phyloP scores from a whole-genome alignment of 768 basidiomycete species.

The Leccinum rimulosum region DNA sequence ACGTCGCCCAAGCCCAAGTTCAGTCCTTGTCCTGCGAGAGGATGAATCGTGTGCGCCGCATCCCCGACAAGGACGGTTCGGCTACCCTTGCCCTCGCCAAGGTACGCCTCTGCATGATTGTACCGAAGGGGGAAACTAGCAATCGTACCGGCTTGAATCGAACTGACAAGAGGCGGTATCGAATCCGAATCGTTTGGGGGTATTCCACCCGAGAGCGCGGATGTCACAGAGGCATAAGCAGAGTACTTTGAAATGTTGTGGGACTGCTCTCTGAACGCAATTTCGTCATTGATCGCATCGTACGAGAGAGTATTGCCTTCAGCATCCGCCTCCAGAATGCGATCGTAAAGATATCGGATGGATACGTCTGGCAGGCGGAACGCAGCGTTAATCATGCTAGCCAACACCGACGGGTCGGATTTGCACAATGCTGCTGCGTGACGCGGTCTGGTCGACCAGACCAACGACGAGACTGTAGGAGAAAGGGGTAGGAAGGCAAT shows the following conservation, averaged over 20 bases:
- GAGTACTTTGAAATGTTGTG: constrained; percentile 66
- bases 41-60: constrained; percentile 93
- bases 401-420: constrained; percentile 60
- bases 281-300: constrained; percentile 55
- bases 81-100: constrained; percentile 63
- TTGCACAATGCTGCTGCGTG: constrained; percentile 72
- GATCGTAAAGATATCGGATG: constrained; percentile 60
- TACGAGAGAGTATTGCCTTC: constrained; percentile 45
- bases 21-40: constrained; percentile 93
- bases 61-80: constrained; percentile 92
- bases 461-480: constrained; percentile 75
- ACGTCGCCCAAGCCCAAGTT: constrained; percentile 93
- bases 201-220: constrained; percentile 41
- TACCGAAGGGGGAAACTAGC: constrained; percentile 91
- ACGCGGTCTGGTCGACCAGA: constrained; percentile 87
- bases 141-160: constrained; percentile 66
- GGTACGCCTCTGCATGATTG: constrained; percentile 82
- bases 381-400: constrained; percentile 83
- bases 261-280: constrained; percentile 69
- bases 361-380: constrained; percentile 82
- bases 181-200: constrained; percentile 58
- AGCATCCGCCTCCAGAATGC: constrained; percentile 54
- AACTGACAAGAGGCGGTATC: constrained; percentile 72
- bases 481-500: constrained; percentile 93
- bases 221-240: constrained; percentile 52